phyloP scores from a whole-genome alignment of 116 monocot species.

The Posidonia oceanica region DNA sequence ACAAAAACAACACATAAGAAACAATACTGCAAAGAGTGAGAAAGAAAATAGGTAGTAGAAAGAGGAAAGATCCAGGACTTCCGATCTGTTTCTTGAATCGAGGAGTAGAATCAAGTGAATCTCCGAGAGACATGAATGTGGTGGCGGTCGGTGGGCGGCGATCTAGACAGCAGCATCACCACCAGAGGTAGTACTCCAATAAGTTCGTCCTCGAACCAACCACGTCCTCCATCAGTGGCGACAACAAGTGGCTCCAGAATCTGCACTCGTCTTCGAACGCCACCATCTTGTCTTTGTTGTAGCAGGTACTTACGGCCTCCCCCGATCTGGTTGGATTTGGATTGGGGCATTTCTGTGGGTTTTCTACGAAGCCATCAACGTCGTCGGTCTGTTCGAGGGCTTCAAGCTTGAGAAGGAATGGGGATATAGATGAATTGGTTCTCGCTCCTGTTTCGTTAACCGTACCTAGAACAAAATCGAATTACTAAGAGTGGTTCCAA shows the following conservation, averaged over 20 bases:
- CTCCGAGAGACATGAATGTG: conserved; percentile 26
- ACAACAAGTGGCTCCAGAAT: conserved; percentile 42
- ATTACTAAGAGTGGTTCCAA: too few relatives aligned
- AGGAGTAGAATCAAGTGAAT: too few relatives aligned
- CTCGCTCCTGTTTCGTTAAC: too few relatives aligned
- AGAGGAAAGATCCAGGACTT: too few relatives aligned
- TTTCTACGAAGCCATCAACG: conserved; percentile 26
- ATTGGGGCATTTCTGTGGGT: background rate
- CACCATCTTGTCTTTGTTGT: conserved; percentile 10
- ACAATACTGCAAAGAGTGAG: too few relatives aligned
- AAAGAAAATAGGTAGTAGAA: too few relatives aligned
- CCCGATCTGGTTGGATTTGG: background rate
- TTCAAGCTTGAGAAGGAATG: conserved; percentile 37
- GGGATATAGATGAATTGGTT: conserved; percentile 12
- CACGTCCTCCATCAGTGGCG: conserved; percentile 7
- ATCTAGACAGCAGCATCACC: conserved; percentile 32
- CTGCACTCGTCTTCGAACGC: conserved; percentile 5
- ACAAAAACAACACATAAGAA: too few relatives aligned
- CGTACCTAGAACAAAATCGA: too few relatives aligned
- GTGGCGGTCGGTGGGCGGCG: conserved; percentile 41
- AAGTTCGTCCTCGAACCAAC: conserved; percentile 43
- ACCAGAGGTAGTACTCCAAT: conserved; percentile 66
- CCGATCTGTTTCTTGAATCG: too few relatives aligned
- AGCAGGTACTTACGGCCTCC: conserved; percentile 26
- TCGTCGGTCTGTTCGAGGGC: conserved; percentile 29